Evolutionary conservation across 768 basidiomycete genomes (phyloP).

Genomic region (Mycena albidolilacea): DNA sequence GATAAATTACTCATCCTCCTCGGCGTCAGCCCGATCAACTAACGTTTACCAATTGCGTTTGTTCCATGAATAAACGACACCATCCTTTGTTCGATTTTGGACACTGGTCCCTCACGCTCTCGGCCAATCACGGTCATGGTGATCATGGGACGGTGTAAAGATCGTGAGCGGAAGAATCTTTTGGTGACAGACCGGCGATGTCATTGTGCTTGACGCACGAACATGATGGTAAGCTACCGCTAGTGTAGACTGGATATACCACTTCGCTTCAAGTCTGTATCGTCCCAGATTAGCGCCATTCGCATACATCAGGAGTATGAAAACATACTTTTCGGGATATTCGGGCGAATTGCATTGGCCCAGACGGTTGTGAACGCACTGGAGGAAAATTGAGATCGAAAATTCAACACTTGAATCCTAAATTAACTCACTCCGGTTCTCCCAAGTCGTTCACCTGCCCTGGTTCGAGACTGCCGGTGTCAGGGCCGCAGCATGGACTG

Average conservation of each 20-base stretch:
- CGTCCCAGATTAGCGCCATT: neutral
- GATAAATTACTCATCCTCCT: neutral
- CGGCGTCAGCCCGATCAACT: neutral
- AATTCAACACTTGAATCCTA: neutral
- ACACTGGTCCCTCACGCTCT: too few relatives aligned
- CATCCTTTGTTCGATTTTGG: too few relatives aligned
- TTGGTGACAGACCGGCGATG: neutral
- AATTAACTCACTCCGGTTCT: constrained; percentile 51
- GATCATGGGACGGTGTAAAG: neutral
- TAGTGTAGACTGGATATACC: constrained; percentile 38
- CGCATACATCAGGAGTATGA: neutral
- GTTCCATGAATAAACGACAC: too few relatives aligned
- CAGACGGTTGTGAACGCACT: constrained; percentile 58
- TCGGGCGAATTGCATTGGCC: constrained; percentile 53
- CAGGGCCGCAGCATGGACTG: constrained; percentile 60
- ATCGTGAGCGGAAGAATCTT: too few relatives aligned
- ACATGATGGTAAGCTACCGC: neutral
- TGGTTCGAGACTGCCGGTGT: constrained; percentile 62
- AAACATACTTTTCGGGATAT: constrained; percentile 50
- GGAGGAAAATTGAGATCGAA: neutral
- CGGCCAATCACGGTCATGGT: neutral
- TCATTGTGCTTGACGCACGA: neutral
- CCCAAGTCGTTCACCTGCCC: constrained; percentile 55
- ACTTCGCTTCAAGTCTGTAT: constrained; percentile 37
- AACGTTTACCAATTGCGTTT: too few relatives aligned